Evolutionary conservation across 345 rosid species (phyloP).

Genomic region (Eucalyptus dawsonii): DNA sequence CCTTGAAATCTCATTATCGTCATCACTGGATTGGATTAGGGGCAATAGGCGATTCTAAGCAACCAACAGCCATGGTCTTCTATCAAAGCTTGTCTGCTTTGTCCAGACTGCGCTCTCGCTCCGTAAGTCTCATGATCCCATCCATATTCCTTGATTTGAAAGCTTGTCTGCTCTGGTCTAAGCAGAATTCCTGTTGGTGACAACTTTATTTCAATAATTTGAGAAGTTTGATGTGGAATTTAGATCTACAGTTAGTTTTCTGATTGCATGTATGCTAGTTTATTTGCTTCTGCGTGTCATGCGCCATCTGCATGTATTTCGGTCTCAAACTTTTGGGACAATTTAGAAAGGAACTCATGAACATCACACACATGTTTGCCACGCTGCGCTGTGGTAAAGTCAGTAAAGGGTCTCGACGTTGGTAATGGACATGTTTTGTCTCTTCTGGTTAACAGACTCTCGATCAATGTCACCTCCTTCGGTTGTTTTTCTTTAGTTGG

Average conservation of each 20-base stretch:
- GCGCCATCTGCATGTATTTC: background rate
- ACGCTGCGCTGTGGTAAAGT: background rate
- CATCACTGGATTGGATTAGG: background rate
- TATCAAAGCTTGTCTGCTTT: slow-evolving; percentile 51
- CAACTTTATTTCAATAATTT: background rate
- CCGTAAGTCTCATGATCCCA: slow-evolving; percentile 2
- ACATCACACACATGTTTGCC: too few relatives aligned
- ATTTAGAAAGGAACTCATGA: background rate
- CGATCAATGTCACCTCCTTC: background rate
- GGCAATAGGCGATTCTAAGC: background rate
- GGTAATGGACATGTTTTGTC: background rate
- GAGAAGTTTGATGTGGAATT: background rate
- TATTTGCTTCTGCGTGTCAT: background rate
- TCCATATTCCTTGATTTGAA: background rate
- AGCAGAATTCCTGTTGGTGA: background rate
- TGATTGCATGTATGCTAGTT: background rate
- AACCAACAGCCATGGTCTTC: slow-evolving; percentile 35
- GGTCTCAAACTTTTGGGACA: background rate
- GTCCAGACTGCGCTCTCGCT: slow-evolving; percentile 47
- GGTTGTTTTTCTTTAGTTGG: background rate
- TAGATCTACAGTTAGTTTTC: background rate
- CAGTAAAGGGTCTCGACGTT: background rate
- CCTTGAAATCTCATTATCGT: background rate
- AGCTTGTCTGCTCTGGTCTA: background rate
- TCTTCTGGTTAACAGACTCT: background rate